Evolutionary conservation across 2,329 filamentous ascomycete species (phyloP).

Genomic region (Verticillium tricorpus): DNA sequence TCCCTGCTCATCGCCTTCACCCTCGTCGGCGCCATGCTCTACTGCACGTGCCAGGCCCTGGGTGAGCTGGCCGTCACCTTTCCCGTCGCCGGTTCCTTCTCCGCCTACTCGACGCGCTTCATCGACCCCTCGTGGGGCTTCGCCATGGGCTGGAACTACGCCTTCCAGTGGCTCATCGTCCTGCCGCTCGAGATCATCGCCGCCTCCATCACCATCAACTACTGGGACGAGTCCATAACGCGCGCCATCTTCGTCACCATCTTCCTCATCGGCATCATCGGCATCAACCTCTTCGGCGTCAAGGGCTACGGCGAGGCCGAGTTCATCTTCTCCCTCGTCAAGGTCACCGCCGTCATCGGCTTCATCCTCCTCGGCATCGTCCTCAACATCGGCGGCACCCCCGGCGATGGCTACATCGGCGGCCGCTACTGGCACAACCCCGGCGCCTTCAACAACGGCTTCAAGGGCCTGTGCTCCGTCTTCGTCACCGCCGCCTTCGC

Average conservation of each 20-base stretch:
- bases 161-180: slow-evolving; percentile 80
- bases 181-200: slow-evolving; percentile 84
- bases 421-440: slow-evolving; percentile 71
- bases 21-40: slow-evolving; percentile 82
- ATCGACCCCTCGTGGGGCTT: slow-evolving; percentile 93
- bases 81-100: slow-evolving; percentile 88
- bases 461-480: slow-evolving; percentile 76
- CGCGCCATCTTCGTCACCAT: slow-evolving; percentile 77
- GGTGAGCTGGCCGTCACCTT: slow-evolving; percentile 90
- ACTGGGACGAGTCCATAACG: slow-evolving; percentile 64
- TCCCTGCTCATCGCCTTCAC: slow-evolving; percentile 72
- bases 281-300: slow-evolving; percentile 84
- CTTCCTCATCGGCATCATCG: slow-evolving; percentile 71
- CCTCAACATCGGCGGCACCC: slow-evolving; percentile 77
- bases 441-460: slow-evolving; percentile 80
- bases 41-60: slow-evolving; percentile 85
- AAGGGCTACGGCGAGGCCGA: slow-evolving; percentile 88
- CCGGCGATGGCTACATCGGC: slow-evolving; percentile 72
- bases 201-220: slow-evolving; percentile 77
- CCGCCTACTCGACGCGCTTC: slow-evolving; percentile 87
- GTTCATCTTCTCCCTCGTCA: slow-evolving; percentile 81
- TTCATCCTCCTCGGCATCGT: slow-evolving; percentile 88
- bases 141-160: slow-evolving; percentile 94
- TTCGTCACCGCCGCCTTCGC: slow-evolving; percentile 75
- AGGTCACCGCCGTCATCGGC: slow-evolving; percentile 79